Percentiles rank a stretch among this genome's conserved stretches.
phyloP scores from a whole-genome alignment of 495 filamentous ascomycete genomes.

The Aspergillus coremiiformis region DNA sequence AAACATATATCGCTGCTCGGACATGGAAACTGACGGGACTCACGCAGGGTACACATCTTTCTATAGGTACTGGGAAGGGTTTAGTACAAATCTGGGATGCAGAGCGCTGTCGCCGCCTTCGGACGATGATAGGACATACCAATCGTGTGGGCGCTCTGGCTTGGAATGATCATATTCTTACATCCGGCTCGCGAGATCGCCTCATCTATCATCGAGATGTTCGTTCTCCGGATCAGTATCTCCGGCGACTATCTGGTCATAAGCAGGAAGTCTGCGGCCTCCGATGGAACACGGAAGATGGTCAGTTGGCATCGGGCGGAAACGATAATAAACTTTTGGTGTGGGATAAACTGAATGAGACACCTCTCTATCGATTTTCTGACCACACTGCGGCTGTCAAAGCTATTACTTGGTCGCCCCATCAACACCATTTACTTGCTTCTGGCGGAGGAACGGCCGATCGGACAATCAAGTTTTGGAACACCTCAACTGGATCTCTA shows the following conservation, averaged over 20 bases:
- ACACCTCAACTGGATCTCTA: slow-evolving; percentile 70
- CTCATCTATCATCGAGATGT: slow-evolving; percentile 93
- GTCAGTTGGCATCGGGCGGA: slow-evolving; percentile 90
- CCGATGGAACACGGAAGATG: slow-evolving; percentile 92
- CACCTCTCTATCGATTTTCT: slow-evolving; percentile 83
- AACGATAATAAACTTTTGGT: slow-evolving; percentile 99
- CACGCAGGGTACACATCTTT: slow-evolving; percentile 75
- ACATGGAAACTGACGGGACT: slow-evolving; percentile 5
- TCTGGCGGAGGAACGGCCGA: slow-evolving; percentile 95
- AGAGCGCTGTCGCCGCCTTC: slow-evolving; percentile 68
- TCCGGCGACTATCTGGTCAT: slow-evolving; percentile 75
- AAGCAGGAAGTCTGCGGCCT: slow-evolving; percentile 99
- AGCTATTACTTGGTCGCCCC: slow-evolving; percentile 97
- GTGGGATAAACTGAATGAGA: slow-evolving; percentile 87
- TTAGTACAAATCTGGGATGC: slow-evolving; percentile 98
- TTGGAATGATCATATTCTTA: slow-evolving; percentile 97
- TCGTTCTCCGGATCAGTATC: slow-evolving; percentile 81
- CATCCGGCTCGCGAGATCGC: slow-evolving; percentile 89
- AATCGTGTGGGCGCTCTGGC: slow-evolving; percentile 85
- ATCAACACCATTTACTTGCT: slow-evolving; percentile 88
- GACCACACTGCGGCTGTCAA: slow-evolving; percentile 95
- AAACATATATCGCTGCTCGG: background rate
- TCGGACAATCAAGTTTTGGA: slow-evolving; percentile 94
- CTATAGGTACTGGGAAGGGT: slow-evolving; percentile 89
- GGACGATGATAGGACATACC: slow-evolving; percentile 95